These are phyloP conservation scores for Scleroderma citrinum DNA, from an alignment of 768 basidiomycete genomes.

Conservation along the genomic window DNA sequence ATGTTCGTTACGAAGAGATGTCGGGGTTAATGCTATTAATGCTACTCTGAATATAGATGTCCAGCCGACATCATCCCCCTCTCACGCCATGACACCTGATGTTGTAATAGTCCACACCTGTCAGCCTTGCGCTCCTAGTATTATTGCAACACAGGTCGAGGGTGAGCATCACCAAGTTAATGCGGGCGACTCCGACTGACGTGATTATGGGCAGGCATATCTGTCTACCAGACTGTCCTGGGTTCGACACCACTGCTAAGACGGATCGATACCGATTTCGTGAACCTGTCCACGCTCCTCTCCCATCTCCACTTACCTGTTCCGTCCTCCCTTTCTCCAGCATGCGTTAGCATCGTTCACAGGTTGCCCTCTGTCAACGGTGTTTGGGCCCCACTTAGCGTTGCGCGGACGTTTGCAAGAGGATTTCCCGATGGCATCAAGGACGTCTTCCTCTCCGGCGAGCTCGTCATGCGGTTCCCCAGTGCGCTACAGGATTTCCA, in stretches of 20 bases:
- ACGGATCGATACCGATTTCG: constrained; percentile 75
- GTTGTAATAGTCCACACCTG: constrained; percentile 58
- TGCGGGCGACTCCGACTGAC: constrained; percentile 6
- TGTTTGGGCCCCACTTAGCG: constrained; percentile 62
- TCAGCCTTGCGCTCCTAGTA: constrained; percentile 53
- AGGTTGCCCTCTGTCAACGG: constrained; percentile 52
- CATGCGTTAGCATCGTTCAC: constrained; percentile 46
- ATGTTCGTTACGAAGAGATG: constrained; percentile 4
- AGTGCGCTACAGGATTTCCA: constrained; percentile 54
- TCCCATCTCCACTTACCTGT: constrained; percentile 31
- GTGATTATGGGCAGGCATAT: constrained; percentile 45
- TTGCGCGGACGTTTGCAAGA: constrained; percentile 41
- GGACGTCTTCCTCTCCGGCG: constrained; percentile 55
- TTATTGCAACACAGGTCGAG: constrained; percentile 66
- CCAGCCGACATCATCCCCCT: neutral
- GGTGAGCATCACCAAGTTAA: constrained; percentile 35
- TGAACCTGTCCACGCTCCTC: constrained; percentile 53
- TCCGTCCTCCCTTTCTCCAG: constrained; percentile 34
- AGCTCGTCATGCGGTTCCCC: constrained; percentile 59
- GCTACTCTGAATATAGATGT: constrained; percentile 3
- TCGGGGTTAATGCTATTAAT: neutral
- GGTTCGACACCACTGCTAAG: constrained; percentile 53
- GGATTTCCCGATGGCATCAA: constrained; percentile 31
- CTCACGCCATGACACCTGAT: constrained; percentile 12
- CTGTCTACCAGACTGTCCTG: constrained; percentile 67